A percentile compares a stretch with the other conserved stretches of the same genome.
phyloP scores from a whole-genome alignment of 2,329 filamentous ascomycete species.

The Chrysoporthe austroafricana region DNA sequence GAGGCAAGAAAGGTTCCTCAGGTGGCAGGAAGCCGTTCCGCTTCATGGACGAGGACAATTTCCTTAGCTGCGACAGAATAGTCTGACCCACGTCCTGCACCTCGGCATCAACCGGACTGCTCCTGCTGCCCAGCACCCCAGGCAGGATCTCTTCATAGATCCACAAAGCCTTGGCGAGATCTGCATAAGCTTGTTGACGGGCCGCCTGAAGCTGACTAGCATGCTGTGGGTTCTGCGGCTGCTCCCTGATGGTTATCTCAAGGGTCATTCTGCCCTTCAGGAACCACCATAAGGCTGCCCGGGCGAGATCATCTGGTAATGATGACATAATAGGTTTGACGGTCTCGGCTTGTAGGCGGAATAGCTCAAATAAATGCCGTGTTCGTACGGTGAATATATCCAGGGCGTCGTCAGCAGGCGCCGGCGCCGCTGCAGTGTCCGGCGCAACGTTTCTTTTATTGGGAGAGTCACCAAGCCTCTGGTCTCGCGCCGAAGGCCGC shows the following conservation, averaged over 20 bases:
- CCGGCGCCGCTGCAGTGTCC: conserved; percentile 6
- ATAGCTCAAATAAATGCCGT: conserved; percentile 74
- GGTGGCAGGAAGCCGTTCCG: conserved; percentile 78
- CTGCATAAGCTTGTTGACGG: conserved; percentile 78
- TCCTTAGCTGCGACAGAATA: conserved; percentile 68
- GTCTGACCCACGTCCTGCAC: conserved; percentile 57
- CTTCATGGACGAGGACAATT: conserved; percentile 81
- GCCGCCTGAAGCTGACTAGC: conserved; percentile 59
- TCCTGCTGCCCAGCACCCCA: conserved; percentile 51
- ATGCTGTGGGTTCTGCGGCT: conserved; percentile 57
- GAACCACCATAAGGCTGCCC: conserved; percentile 88
- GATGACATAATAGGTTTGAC: conserved; percentile 67
- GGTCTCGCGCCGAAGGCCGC: conserved; percentile 32
- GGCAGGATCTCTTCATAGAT: conserved; percentile 63
- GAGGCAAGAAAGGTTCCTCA: conserved; percentile 69
- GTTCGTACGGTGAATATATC: conserved; percentile 72
- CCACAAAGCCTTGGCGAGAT: conserved; percentile 87
- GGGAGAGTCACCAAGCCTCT: conserved; percentile 30
- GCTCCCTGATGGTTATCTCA: conserved; percentile 71
- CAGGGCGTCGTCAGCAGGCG: conserved; percentile 67
- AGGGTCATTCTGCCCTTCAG: conserved; percentile 77
- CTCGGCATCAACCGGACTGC: conserved; percentile 48
- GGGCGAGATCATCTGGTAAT: conserved; percentile 68
- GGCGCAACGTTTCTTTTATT: conserved; percentile 29
- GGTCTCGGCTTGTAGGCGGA: conserved; percentile 76